A percentile compares a stretch with the other conserved stretches of the same genome.
Conservation (phyloP, 371 early-diverging fungal genomes). For the Parasitella parasitica region DNA sequence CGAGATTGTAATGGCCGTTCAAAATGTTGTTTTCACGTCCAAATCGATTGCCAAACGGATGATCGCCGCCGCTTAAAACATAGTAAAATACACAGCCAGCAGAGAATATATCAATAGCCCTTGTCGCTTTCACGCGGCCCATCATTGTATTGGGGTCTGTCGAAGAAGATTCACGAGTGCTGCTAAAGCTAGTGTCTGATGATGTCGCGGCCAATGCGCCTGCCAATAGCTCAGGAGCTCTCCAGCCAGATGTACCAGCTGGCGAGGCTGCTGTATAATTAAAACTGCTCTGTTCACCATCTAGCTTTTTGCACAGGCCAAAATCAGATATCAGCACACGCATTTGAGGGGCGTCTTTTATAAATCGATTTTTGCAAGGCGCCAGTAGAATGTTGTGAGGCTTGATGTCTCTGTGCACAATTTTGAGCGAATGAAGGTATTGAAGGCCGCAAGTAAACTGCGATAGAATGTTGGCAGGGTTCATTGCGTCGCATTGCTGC, state of each 20-base stretch:
- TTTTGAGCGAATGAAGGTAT: constrained; percentile 67
- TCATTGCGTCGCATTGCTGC: constrained; percentile 32
- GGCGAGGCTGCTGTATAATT: constrained; percentile 82
- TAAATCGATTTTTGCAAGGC: constrained; percentile 44
- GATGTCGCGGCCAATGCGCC: constrained; percentile 32
- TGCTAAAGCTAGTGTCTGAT: constrained; percentile 21
- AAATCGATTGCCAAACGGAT: constrained; percentile 94
- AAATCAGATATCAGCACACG: constrained; percentile 95
- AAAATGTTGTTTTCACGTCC: constrained; percentile 87
- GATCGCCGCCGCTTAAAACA: constrained; percentile 84
- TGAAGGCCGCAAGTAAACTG: constrained; percentile 83
- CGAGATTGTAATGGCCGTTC: constrained; percentile 68
- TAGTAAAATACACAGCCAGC: constrained; percentile 95
- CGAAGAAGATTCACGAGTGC: constrained; percentile 1
- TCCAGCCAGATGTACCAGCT: constrained; percentile 94
- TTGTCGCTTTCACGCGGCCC: constrained; percentile 68
- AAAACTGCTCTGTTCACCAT: constrained; percentile 92
- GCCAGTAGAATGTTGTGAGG: constrained; percentile 89
- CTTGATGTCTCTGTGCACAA: constrained; percentile 80
- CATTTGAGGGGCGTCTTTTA: constrained; percentile 27
- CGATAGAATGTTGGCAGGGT: constrained; percentile 60
- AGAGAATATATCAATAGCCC: constrained; percentile 94
- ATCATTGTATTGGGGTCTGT: constrained; percentile 16
- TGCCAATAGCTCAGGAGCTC: constrained; percentile 90
- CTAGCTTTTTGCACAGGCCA: constrained; percentile 94